These are phyloP conservation scores for Russula foetens DNA, from an alignment of 768 basidiomycete genomes.

Conservation along the genomic window DNA sequence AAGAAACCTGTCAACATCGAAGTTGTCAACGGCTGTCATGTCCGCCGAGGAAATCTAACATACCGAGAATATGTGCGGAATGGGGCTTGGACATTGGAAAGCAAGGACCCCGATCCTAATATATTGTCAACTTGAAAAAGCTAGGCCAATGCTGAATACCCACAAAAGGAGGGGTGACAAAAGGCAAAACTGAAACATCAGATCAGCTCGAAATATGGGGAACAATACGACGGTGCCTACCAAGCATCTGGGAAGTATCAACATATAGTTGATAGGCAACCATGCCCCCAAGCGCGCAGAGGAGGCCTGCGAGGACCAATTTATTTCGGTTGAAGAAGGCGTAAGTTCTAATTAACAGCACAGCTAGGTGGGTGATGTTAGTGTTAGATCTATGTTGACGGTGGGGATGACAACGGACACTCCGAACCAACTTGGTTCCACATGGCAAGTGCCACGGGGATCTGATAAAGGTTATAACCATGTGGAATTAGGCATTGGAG, in stretches of 20 bases:
- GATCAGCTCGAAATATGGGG: neutral
- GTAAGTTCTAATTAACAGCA: conserved; percentile 76
- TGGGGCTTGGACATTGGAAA: conserved; percentile 77
- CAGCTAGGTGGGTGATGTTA: conserved; percentile 35
- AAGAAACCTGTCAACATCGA: conserved; percentile 35
- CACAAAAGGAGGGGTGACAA: conserved; percentile 56
- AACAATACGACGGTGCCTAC: conserved; percentile 33
- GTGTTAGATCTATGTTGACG: neutral
- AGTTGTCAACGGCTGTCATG: neutral
- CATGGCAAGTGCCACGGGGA: conserved; percentile 75
- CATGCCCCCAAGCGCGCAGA: conserved; percentile 61
- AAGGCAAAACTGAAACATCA: conserved; percentile 35
- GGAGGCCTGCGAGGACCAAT: conserved; percentile 54
- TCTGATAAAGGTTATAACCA: conserved; percentile 31
- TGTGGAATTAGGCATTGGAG: neutral
- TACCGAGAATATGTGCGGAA: conserved; percentile 75
- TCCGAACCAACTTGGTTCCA: conserved; percentile 85
- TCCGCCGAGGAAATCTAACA: conserved; percentile 9
- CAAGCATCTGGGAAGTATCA: conserved; percentile 66
- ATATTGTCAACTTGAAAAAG: neutral
- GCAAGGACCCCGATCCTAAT: conserved; percentile 55
- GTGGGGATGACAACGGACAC: conserved; percentile 35
- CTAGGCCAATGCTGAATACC: conserved; percentile 16
- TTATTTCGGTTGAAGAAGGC: conserved; percentile 78
- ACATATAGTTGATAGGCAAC: conserved; percentile 79